Base-by-base conservation (phyloP, 2,329 filamentous ascomycete genomes). In the Colletotrichum costaricense region DNA sequence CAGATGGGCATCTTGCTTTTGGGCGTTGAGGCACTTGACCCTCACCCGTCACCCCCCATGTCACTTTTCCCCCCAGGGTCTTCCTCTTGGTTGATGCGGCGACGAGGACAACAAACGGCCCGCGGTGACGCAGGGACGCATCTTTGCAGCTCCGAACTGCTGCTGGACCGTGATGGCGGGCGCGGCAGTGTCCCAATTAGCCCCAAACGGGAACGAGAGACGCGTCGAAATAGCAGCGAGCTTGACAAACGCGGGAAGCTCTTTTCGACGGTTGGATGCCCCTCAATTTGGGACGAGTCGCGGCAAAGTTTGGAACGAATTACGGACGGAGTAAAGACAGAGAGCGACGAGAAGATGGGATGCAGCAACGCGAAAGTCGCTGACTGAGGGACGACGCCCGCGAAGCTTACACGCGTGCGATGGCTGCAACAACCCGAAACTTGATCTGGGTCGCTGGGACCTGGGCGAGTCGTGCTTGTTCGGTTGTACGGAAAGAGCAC, bases 71-170 rank as follows among this genome's bases (percentile, higher is more conserved):
- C 67, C 42, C 66, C 67, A 52, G 70, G 67, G 70, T 70, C 67
- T 49, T 65, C 35, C 49, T 57, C 55, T 52, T 62, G 56, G 70
- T 73, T 73, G 70, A 70, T 73, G 66, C 67, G 67, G 70, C 66
- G 70, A 73, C 67, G 59, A 60, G 9, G 26, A 69, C 70, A 70
- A 72, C 57, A 60, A 65, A 70, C 54, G 55, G 58, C 30, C 42
- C 59, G 55, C 66, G 55, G 60, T 63, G 66, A 65, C 56, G 67
- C 70, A 57, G 59, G 60, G 60, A 35, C 59, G 63, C 59, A 46
- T 58, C n/a, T 28, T 35, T 19, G 16, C 16, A 42, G 38, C 58
- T 46, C 22, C 24, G 33, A 68, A 24, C 65, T 57, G 30, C 52
- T 67, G 28, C 24, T 24, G 65, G 49, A 52, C 26, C 54, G 65